Conservation (phyloP, 352 stramenopile species). For the Phytophthora capsici region DNA sequence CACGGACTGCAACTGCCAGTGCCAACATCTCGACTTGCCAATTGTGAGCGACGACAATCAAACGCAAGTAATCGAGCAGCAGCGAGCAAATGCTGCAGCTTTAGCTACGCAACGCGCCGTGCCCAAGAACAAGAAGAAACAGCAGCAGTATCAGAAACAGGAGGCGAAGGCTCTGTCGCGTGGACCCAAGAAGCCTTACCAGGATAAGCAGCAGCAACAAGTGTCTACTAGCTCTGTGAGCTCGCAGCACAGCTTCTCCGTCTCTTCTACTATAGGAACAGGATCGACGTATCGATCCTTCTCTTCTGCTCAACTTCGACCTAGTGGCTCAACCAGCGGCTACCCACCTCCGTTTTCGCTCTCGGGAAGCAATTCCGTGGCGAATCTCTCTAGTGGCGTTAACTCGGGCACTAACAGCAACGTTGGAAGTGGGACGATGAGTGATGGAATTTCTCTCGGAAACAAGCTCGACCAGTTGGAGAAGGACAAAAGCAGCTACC, state of each 20-base stretch:
- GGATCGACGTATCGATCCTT: constrained; percentile 36
- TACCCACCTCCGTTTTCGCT: constrained; percentile 49
- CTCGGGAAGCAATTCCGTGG: constrained; percentile 37
- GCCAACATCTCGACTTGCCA: constrained; percentile 80
- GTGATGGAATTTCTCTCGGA: constrained; percentile 50
- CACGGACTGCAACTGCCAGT: constrained; percentile 93
- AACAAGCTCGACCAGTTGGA: constrained; percentile 82
- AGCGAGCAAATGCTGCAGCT: constrained; percentile 36
- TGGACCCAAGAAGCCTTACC: constrained; percentile 32
- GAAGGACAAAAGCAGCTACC: constrained; percentile 61
- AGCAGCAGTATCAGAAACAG: constrained; percentile 35
- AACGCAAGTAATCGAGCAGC: constrained; percentile 46
- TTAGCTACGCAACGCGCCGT: constrained; percentile 29
- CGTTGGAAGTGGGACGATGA: constrained; percentile 24
- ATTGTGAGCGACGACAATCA: constrained; percentile 66
- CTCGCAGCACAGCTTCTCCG: constrained; percentile 42
- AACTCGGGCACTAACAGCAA: constrained; percentile 21
- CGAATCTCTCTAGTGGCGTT: constrained; percentile 28
- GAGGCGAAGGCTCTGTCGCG: constrained; percentile 29
- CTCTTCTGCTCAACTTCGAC: constrained; percentile 43
- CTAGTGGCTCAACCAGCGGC: constrained; percentile 27
- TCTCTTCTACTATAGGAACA: constrained; percentile 42
- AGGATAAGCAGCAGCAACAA: constrained; percentile 39
- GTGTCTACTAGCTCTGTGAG: constrained; percentile 19
- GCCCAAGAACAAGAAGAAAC: constrained; percentile 39